Conservation (phyloP, 352 stramenopile genomes). For the Phytophthora cajani region DNA sequence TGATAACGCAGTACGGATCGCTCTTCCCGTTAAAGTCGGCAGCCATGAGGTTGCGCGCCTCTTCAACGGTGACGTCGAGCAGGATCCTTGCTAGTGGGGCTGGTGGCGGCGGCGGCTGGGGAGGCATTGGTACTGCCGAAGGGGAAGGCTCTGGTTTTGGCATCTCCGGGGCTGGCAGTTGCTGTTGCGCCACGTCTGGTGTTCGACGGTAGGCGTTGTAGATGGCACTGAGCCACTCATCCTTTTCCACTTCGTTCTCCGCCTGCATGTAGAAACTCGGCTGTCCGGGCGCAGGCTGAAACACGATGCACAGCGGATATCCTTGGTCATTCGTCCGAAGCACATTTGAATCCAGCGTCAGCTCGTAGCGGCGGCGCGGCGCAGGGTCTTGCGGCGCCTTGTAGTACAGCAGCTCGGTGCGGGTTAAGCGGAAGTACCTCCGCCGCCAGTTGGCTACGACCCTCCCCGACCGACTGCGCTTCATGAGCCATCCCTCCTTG, state of each 20-base stretch:
- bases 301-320: constrained; percentile 59
- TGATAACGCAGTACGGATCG: constrained; percentile 77
- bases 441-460: constrained; percentile 60
- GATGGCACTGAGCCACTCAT: constrained; percentile 66
- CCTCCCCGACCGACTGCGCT: constrained; percentile 54
- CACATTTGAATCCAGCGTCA: constrained; percentile 66
- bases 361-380: constrained; percentile 46
- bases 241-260: constrained; percentile 70
- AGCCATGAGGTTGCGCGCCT: constrained; percentile 56
- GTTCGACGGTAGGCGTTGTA: constrained; percentile 58
- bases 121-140: constrained; percentile 5
- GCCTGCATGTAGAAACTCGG: constrained; percentile 67
- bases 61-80: constrained; percentile 59
- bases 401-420: constrained; percentile 71
- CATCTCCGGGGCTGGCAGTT: constrained; percentile 1
- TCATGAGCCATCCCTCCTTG: constrained; percentile 78
- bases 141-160: constrained; percentile 1
- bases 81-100: constrained; percentile 42
- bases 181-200: constrained; percentile 34
- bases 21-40: constrained; percentile 72
- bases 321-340: constrained; percentile 72
- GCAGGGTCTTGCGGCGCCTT: constrained; percentile 38
- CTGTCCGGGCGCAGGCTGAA: constrained; percentile 52
- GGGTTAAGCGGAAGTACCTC: constrained; percentile 75
- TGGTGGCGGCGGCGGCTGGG: constrained; percentile 18